A percentile compares a stretch with the other conserved stretches of the same genome.
Evolutionary conservation across 73 alveolate species (phyloP).

Genomic region (Paramecium bursaria): DNA sequence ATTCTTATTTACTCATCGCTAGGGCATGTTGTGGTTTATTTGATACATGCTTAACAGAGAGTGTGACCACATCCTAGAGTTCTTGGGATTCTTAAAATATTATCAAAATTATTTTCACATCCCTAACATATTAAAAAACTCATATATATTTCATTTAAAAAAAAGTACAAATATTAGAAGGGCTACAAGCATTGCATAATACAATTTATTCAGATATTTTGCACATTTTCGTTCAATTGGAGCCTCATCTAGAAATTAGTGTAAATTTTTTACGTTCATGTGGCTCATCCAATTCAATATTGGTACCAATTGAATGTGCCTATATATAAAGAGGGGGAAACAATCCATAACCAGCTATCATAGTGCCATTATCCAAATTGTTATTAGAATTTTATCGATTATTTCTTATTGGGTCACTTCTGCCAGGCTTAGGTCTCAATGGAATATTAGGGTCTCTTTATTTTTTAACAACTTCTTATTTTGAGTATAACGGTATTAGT

Average conservation of each 20-base stretch:
- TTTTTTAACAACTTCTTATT: conserved; percentile 68
- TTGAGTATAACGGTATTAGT: conserved; percentile 88
- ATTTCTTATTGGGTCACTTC: conserved; percentile 71
- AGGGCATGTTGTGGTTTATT: conserved; percentile 25
- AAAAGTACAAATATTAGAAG: too few species aligned
- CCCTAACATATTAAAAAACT: too few species aligned
- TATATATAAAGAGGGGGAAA: conserved; percentile 65
- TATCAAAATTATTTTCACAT: too few species aligned
- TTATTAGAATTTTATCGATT: background rate
- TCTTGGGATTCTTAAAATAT: too few species aligned
- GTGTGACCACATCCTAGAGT: conserved; percentile 60
- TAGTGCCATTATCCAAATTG: conserved; percentile 52
- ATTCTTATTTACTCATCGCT: conserved; percentile 34
- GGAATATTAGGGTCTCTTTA: conserved; percentile 62
- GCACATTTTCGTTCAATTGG: too few species aligned
- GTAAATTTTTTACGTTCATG: too few species aligned
- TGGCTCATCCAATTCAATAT: too few species aligned
- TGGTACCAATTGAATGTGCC: too few species aligned
- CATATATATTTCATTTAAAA: too few species aligned
- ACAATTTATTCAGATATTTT: too few species aligned
- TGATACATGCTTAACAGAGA: conserved; percentile 4
- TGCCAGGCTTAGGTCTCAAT: conserved; percentile 64
- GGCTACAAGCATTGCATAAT: too few species aligned
- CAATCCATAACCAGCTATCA: conserved; percentile 73
- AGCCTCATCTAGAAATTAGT: too few species aligned